Percentiles rank a stretch among this genome's conserved stretches.
These are phyloP conservation scores for Chionographis japonica DNA, from an alignment of 106 monocot genomes.

Conservation along the genomic window DNA sequence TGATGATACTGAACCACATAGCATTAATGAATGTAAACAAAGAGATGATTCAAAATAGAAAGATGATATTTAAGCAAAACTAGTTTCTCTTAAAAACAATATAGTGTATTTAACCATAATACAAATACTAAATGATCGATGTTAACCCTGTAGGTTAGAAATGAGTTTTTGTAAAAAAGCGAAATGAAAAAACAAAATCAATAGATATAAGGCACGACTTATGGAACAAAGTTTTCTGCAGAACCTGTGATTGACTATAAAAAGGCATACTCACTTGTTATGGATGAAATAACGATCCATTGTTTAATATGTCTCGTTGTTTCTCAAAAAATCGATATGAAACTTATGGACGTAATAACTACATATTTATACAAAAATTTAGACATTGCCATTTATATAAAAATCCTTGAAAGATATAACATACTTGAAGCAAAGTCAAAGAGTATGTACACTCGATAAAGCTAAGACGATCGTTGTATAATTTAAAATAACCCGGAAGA, in stretches of 20 bases:
- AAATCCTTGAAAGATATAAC: neutral
- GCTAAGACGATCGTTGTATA: neutral
- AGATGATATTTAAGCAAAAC: neutral
- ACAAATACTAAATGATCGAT: neutral
- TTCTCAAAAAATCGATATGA: neutral
- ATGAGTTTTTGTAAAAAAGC: neutral
- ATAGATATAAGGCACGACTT: neutral
- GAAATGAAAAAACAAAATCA: neutral
- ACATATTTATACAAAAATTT: neutral
- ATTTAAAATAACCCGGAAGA: neutral
- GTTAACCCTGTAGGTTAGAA: neutral
- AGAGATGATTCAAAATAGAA: neutral
- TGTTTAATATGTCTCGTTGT: neutral
- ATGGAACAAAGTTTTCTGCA: constrained; percentile 1
- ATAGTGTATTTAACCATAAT: neutral
- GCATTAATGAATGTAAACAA: neutral
- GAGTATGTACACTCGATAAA: neutral
- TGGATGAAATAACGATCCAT: neutral
- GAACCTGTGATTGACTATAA: neutral
- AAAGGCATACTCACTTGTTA: neutral
- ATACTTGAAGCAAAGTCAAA: too few relatives aligned
- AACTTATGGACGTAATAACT: neutral
- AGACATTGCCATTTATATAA: neutral
- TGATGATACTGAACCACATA: neutral
- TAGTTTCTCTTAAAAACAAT: neutral